phyloP scores from a whole-genome alignment of 2,329 filamentous ascomycete species.

The Neofusicoccum laricinum region DNA sequence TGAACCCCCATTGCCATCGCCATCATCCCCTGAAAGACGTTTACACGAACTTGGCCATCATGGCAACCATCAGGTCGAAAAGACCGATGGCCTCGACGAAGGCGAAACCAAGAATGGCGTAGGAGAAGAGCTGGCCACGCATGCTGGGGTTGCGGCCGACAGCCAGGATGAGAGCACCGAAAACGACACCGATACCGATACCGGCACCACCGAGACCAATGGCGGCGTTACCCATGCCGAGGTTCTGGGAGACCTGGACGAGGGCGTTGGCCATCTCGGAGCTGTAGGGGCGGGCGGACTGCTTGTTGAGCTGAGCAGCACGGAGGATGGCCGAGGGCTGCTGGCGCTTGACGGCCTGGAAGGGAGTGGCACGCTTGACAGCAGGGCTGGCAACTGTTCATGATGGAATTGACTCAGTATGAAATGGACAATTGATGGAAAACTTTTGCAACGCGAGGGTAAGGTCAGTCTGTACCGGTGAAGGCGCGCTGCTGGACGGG shows the following conservation, averaged over 20 bases:
- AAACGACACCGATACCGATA: slow-evolving; percentile 95
- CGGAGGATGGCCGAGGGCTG: slow-evolving; percentile 65
- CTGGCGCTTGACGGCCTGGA: slow-evolving; percentile 75
- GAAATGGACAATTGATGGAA: slow-evolving; percentile 16
- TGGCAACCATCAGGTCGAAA: slow-evolving; percentile 51
- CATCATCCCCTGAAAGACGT: slow-evolving; percentile 13
- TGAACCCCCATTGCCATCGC: neutral
- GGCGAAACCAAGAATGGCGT: slow-evolving; percentile 93
- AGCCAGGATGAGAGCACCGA: slow-evolving; percentile 83
- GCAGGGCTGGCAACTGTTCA: slow-evolving; percentile 19
- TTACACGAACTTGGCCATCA: slow-evolving; percentile 20
- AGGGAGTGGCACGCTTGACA: slow-evolving; percentile 49
- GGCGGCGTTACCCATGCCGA: slow-evolving; percentile 76
- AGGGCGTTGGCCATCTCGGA: slow-evolving; percentile 85
- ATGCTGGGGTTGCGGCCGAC: slow-evolving; percentile 93
- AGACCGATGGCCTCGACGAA: slow-evolving; percentile 86
- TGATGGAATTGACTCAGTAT: slow-evolving; percentile 17
- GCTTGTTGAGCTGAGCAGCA: slow-evolving; percentile 45
- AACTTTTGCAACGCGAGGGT: slow-evolving; percentile 37
- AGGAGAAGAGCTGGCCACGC: slow-evolving; percentile 92
- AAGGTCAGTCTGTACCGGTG: slow-evolving; percentile 55
- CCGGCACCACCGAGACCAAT: slow-evolving; percentile 89
- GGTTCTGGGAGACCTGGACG: slow-evolving; percentile 87
- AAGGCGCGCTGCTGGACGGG: slow-evolving; percentile 73
- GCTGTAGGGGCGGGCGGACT: slow-evolving; percentile 70